Conservation (phyloP, 108 stramenopile genomes). For the Cyclotella choctawhatcheeana region DNA sequence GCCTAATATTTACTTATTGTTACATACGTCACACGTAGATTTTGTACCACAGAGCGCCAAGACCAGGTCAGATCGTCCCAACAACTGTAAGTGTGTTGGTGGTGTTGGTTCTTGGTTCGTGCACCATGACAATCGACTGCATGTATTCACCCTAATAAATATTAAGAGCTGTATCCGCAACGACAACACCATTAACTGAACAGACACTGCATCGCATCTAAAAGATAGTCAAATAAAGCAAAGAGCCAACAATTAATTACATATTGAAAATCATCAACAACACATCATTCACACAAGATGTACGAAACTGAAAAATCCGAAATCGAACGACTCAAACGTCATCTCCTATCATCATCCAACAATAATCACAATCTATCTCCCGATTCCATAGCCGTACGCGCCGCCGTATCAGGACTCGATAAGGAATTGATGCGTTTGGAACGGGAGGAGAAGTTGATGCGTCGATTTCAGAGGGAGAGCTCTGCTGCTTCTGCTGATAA, state of each 20-base stretch:
- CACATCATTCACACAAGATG: slow-evolving; percentile 4
- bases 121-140: too few relatives aligned
- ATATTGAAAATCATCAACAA: too few relatives aligned
- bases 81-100: not conserved
- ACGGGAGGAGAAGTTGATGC: slow-evolving; percentile 65
- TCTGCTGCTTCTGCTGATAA: slow-evolving; percentile 9
- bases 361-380: slow-evolving; percentile 25
- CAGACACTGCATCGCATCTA: too few relatives aligned
- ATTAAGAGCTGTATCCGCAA: too few relatives aligned
- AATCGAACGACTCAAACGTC: slow-evolving; percentile 34
- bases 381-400: slow-evolving; percentile 58
- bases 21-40: too few relatives aligned
- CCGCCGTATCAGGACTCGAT: slow-evolving; percentile 70
- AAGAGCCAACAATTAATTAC: too few relatives aligned
- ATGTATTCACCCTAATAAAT: too few relatives aligned
- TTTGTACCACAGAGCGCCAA: too few relatives aligned
- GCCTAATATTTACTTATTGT: too few relatives aligned
- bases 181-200: too few relatives aligned
- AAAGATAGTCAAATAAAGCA: not conserved
- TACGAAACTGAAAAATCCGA: slow-evolving; percentile 38
- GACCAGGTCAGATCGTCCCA: too few relatives aligned
- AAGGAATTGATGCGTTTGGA: slow-evolving; percentile 59
- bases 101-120: not conserved
- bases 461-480: slow-evolving; percentile 65
- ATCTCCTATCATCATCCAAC: slow-evolving; percentile 34